phyloP scores from a whole-genome alignment of 345 rosid genomes.

The Boechera retrofracta region DNA sequence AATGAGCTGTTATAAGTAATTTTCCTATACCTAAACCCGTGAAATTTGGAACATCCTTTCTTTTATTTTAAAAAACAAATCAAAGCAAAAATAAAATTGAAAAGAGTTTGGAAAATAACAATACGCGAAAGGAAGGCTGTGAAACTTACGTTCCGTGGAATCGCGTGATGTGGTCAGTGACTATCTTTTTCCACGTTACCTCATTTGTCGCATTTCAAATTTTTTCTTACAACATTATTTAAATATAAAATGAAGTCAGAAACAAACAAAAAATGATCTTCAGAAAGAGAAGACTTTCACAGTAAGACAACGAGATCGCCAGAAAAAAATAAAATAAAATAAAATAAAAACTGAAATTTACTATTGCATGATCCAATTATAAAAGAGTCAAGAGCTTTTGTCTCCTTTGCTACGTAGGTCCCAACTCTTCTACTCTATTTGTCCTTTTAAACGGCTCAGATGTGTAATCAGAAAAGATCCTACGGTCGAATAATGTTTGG shows the following conservation, averaged over 20 bases:
- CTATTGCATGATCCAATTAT: constrained; percentile 27
- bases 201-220: constrained; percentile 44
- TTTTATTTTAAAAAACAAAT: background rate
- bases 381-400: constrained; percentile 39
- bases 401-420: constrained; percentile 35
- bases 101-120: constrained; percentile 4
- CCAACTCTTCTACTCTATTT: background rate
- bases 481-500: constrained; percentile 23
- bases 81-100: background rate
- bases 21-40: constrained; percentile 9
- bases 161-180: constrained; percentile 34
- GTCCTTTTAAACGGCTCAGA: constrained; percentile 20
- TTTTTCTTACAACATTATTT: background rate
- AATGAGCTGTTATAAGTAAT: too few species aligned
- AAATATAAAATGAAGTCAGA: constrained; percentile 17
- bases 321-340: background rate
- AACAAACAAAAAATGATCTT: background rate
- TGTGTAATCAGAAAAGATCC: constrained; percentile 22
- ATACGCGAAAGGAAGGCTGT: constrained; percentile 18
- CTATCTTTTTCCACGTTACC: constrained; percentile 43
- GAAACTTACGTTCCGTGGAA: constrained; percentile 31
- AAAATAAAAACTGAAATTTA: background rate
- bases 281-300: constrained; percentile 29
- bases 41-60: constrained; percentile 31
- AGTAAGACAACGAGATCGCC: constrained; percentile 21